Percentiles rank a stretch among this genome's conserved stretches.
Evolutionary conservation across 2,329 filamentous ascomycete species (phyloP).

Genomic region (Cytospora paraplurivora): DNA sequence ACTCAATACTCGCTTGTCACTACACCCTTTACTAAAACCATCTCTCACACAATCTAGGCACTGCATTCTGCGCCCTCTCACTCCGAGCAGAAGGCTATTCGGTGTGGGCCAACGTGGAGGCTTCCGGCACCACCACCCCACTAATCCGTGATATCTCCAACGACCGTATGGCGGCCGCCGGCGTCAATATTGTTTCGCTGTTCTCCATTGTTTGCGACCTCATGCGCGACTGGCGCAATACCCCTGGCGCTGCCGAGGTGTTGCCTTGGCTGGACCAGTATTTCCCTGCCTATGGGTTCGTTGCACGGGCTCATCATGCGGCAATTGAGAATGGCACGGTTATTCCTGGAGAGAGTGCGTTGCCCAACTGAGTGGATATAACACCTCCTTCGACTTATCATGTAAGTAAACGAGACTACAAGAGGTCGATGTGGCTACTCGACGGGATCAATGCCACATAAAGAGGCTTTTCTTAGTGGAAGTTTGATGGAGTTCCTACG

Average conservation of each 20-base stretch:
- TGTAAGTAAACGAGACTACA: neutral
- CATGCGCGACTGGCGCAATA: conserved; percentile 69
- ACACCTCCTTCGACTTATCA: neutral
- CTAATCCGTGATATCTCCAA: conserved; percentile 67
- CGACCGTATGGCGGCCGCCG: conserved; percentile 65
- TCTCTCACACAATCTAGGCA: conserved; percentile 43
- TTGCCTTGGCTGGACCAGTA: conserved; percentile 67
- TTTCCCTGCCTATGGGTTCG: conserved; percentile 64
- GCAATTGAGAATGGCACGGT: conserved; percentile 63
- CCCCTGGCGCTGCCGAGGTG: conserved; percentile 55
- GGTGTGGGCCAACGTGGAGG: conserved; percentile 74
- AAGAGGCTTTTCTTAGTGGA: no score
- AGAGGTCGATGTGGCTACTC: neutral
- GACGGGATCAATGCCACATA: neutral
- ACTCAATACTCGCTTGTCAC: neutral
- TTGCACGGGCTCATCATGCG: conserved; percentile 63
- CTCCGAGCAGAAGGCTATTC: conserved; percentile 70
- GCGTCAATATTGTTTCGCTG: conserved; percentile 63
- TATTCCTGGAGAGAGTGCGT: conserved; percentile 52
- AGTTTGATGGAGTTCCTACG: neutral
- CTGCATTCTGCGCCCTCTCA: conserved; percentile 72
- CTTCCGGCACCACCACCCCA: conserved; percentile 64
- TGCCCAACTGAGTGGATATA: conserved; percentile 26
- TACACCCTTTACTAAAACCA: neutral
- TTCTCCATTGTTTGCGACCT: conserved; percentile 68